Conservation (phyloP, 345 rosid genomes). For the Eucalyptus erythrocorys region DNA sequence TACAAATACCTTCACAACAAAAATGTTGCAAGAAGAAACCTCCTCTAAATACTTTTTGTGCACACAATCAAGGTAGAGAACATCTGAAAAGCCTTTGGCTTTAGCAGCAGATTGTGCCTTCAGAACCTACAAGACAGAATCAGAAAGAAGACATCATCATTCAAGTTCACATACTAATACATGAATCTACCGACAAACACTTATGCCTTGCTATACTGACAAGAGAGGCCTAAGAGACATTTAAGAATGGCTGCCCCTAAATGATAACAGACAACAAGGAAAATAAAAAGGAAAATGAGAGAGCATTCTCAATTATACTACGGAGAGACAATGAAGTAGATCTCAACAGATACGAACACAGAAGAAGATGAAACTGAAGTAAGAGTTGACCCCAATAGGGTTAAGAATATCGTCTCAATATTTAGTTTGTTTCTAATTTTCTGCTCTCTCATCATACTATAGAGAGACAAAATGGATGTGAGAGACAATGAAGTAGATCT, state of each 20-base stretch:
- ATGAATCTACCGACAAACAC: background rate
- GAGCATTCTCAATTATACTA: background rate
- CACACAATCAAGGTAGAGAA: conserved; percentile 84
- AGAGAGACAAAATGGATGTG: background rate
- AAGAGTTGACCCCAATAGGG: background rate
- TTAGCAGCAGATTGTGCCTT: conserved; percentile 82
- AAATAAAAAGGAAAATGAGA: background rate
- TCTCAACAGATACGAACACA: background rate
- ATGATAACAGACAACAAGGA: background rate
- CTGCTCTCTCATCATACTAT: background rate
- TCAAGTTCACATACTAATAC: background rate
- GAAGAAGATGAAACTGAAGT: background rate
- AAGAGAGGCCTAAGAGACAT: background rate
- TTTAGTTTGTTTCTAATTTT: background rate
- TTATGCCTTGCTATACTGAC: background rate
- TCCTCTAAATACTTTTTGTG: conserved; percentile 78
- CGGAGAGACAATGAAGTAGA: background rate
- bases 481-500: background rate
- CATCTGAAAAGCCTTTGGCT: conserved; percentile 84
- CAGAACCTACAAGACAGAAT: conserved; percentile 39
- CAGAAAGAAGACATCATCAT: background rate
- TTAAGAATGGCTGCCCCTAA: background rate
- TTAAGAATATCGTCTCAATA: background rate
- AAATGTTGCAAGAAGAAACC: conserved; percentile 93
- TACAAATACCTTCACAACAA: conserved; percentile 57